Conservation (phyloP, 805 yeast species). For the Kodamaea lidongshanica region DNA sequence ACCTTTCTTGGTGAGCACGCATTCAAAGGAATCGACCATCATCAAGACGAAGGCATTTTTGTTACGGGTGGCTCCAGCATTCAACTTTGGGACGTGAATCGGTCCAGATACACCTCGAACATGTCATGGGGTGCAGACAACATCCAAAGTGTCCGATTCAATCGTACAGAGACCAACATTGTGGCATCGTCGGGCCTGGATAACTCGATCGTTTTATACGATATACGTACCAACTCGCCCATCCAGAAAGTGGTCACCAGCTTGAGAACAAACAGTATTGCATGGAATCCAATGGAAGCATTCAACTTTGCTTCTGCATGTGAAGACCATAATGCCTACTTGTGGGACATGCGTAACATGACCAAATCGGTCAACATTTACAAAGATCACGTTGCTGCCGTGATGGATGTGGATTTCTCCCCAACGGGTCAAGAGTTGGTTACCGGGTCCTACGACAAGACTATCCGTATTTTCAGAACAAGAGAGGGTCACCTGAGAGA, state of each 20-base stretch:
- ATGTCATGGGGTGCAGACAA: conserved; percentile 97
- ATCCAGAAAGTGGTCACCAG: conserved; percentile 82
- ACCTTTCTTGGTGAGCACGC: conserved; percentile 82
- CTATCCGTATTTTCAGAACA: conserved; percentile 72
- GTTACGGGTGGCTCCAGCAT: conserved; percentile 90
- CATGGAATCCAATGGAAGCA: conserved; percentile 99
- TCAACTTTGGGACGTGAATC: conserved; percentile 84
- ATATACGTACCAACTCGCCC: conserved; percentile 83
- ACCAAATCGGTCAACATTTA: conserved; percentile 72
- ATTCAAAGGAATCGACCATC: conserved; percentile 82
- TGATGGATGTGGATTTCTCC: conserved; percentile 87
- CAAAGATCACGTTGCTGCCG: conserved; percentile 95
- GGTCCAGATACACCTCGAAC: conserved; percentile 71
- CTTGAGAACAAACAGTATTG: conserved; percentile 75
- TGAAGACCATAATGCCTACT: conserved; percentile 91
- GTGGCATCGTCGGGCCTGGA: conserved; percentile 83
- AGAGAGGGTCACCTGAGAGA: conserved; percentile 90
- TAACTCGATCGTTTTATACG: conserved; percentile 85
- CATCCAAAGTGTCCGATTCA: conserved; percentile 73
- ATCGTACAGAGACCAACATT: conserved; percentile 82
- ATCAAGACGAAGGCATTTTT: conserved; percentile 62
- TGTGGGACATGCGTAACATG: conserved; percentile 96
- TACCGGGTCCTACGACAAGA: conserved; percentile 91
- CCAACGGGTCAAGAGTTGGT: conserved; percentile 97
- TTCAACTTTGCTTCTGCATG: conserved; percentile 85